Percentiles rank a stretch among this genome's conserved stretches.
Conservation (phyloP, 495 filamentous ascomycete species). For the Coniosporium apollinis region DNA sequence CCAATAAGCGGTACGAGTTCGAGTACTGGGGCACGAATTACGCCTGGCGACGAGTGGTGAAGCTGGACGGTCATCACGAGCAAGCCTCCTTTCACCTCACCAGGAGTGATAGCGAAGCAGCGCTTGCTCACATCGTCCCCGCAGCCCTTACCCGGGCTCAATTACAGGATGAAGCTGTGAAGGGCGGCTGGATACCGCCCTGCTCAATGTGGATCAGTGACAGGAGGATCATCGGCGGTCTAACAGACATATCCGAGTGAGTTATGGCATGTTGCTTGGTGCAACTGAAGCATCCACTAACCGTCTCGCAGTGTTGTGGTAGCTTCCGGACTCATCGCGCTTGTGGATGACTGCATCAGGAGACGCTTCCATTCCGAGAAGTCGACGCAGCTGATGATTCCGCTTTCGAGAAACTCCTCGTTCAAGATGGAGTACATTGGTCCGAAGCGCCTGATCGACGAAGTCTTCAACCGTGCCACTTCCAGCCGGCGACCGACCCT, state of each 20-base stretch:
- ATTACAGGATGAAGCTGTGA: conserved; percentile 51
- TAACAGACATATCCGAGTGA: conserved; percentile 85
- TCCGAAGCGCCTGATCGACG: conserved; percentile 59
- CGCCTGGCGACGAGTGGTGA: conserved; percentile 60
- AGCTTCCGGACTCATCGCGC: conserved; percentile 71
- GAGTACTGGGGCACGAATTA: conserved; percentile 85
- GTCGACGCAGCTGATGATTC: conserved; percentile 36
- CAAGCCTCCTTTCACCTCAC: conserved; percentile 63
- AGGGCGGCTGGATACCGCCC: conserved; percentile 84
- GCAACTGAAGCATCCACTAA: conserved; percentile 10
- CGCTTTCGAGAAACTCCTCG: conserved; percentile 36
- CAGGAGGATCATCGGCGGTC: conserved; percentile 41
- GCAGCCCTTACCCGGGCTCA: conserved; percentile 53
- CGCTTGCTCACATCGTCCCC: conserved; percentile 76
- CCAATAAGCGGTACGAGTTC: conserved; percentile 68
- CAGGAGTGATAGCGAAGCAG: conserved; percentile 41
- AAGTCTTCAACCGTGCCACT: conserved; percentile 46
- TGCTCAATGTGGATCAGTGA: conserved; percentile 82
- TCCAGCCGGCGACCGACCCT: conserved; percentile 7
- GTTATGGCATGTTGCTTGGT: conserved; percentile 30
- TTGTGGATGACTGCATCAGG: conserved; percentile 87
- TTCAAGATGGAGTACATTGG: conserved; percentile 49
- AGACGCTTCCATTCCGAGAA: conserved; percentile 56
- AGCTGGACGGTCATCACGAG: conserved; percentile 40
- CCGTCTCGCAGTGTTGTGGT: conserved; percentile 55